Percentiles rank a stretch among this genome's conserved stretches.
Conservation (phyloP, 441 rosid species). For the Pelargonium australe region DNA sequence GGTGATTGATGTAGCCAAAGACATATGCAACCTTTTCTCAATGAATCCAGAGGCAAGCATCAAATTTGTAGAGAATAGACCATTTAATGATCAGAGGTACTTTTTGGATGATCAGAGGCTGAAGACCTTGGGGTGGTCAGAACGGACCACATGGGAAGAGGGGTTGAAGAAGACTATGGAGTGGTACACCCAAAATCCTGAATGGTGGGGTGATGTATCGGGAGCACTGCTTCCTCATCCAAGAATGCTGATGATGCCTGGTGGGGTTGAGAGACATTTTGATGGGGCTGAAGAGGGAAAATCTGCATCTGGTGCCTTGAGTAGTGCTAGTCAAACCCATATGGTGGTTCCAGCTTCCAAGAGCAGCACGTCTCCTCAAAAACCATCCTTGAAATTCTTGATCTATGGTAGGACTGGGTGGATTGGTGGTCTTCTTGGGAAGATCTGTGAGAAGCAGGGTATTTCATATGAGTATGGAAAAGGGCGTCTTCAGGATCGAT, state of each 20-base stretch:
- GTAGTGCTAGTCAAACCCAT: conserved; percentile 46
- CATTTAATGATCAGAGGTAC: conserved; percentile 91
- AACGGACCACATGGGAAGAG: conserved; percentile 75
- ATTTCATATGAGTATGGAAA: conserved; percentile 69
- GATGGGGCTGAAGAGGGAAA: conserved; percentile 64
- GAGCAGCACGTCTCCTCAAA: conserved; percentile 30
- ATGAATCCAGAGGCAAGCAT: conserved; percentile 60
- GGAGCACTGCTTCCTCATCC: conserved; percentile 92
- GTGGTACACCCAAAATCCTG: conserved; percentile 80
- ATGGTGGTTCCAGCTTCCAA: conserved; percentile 61
- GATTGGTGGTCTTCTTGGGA: conserved; percentile 82
- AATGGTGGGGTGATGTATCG: conserved; percentile 95
- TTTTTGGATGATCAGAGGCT: conserved; percentile 85
- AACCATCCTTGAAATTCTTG: conserved; percentile 62
- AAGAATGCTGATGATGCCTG: conserved; percentile 94
- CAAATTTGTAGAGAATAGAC: conserved; percentile 76
- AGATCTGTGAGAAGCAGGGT: conserved; percentile 73
- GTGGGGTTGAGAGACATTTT: conserved; percentile 52
- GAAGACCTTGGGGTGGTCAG: conserved; percentile 76
- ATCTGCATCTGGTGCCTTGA: conserved; percentile 27
- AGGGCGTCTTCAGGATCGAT: conserved; percentile 69
- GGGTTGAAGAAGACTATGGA: conserved; percentile 77
- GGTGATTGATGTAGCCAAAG: conserved; percentile 82
- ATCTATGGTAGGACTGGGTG: conserved; percentile 88
- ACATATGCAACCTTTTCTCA: conserved; percentile 64